Base-by-base conservation (phyloP, 2,329 filamentous ascomycete genomes). In the Phoma sp. region DNA sequence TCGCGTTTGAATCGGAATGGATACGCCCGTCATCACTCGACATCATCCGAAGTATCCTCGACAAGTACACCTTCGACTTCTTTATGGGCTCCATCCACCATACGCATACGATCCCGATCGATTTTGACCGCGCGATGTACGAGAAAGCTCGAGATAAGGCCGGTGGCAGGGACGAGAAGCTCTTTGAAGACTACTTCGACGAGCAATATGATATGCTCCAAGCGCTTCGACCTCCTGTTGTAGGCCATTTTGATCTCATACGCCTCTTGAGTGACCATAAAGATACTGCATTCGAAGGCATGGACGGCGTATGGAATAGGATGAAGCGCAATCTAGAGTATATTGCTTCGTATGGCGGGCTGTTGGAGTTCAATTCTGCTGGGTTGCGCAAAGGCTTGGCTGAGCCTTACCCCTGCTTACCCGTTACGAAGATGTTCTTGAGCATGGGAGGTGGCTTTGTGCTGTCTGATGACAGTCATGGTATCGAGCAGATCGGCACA, bases 31-130 rank as follows among this genome's bases (percentile, higher is more conserved):
- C 80, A 3, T 85, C 84, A 3, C 85, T 87, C 64, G 75, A 74
- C 0, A 77, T 89, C 39, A 87, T 96, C 53, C 69, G 78, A 28
- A 64, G 74, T 10, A 82, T 91, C 3, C 78, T 88, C 18, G 70
- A 80, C 6, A 81, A 84, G 57, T 83, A 91, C 32, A 76, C 78
- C 9, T 83, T 96, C 57, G 93, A 98, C 77, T 91, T 96, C 77
- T 96, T 97, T 78, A 83, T 99, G 69, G 95, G 95, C 53, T 96
- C 91, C 1, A 83, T 98, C 42, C 95, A 99, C 77, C 95, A 99
- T 75, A 90, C 93, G 7, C 86, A 91, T 68, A 87, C 87, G 14
- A 81, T 93, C 36, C 93, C 95, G 6, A 96, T 99, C 68, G 95
- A 99, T 79, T 96, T 90, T 72, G 89, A 96, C 76, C 76, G 75